Evolutionary conservation across 192 early-diverging fungal species (phyloP).

Genomic region (Umbelopsis ramanniana): DNA sequence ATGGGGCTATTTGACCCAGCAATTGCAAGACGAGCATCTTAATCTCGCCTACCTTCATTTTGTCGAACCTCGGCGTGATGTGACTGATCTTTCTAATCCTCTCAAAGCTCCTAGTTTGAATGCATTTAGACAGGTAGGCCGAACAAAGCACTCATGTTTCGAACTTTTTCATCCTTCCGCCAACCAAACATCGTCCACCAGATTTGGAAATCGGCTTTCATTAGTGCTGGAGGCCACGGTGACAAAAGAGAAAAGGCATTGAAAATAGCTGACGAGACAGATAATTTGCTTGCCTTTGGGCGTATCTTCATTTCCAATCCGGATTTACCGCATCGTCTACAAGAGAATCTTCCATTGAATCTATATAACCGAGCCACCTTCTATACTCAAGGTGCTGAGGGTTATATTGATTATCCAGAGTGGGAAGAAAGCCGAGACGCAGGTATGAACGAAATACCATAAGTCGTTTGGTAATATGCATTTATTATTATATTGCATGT

Average conservation of each 20-base stretch:
- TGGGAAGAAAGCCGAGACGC: background rate
- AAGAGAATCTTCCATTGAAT: constrained; percentile 28
- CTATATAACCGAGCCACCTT: constrained; percentile 35
- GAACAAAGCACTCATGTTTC: background rate
- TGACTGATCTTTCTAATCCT: background rate
- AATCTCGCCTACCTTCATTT: constrained; percentile 37
- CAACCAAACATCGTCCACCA: background rate
- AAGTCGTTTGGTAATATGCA: too few relatives aligned
- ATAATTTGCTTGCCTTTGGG: constrained; percentile 36
- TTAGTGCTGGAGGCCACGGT: constrained; percentile 30
- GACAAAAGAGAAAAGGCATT: constrained; percentile 8
- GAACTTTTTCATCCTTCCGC: background rate
- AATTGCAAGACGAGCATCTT: constrained; percentile 25
- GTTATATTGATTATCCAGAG: constrained; percentile 23
- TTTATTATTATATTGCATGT: too few relatives aligned
- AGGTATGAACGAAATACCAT: too few relatives aligned
- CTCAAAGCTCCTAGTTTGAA: constrained; percentile 5
- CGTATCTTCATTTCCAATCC: constrained; percentile 38
- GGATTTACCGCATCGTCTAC: constrained; percentile 33
- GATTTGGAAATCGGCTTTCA: constrained; percentile 23
- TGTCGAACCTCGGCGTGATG: constrained; percentile 31
- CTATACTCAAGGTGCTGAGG: constrained; percentile 13
- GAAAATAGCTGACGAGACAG: constrained; percentile 24
- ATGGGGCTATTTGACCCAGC: constrained; percentile 28
- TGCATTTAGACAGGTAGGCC: constrained; percentile 16